These are phyloP conservation scores for Amanita inopinata DNA, from an alignment of 768 basidiomycete genomes.

Conservation along the genomic window DNA sequence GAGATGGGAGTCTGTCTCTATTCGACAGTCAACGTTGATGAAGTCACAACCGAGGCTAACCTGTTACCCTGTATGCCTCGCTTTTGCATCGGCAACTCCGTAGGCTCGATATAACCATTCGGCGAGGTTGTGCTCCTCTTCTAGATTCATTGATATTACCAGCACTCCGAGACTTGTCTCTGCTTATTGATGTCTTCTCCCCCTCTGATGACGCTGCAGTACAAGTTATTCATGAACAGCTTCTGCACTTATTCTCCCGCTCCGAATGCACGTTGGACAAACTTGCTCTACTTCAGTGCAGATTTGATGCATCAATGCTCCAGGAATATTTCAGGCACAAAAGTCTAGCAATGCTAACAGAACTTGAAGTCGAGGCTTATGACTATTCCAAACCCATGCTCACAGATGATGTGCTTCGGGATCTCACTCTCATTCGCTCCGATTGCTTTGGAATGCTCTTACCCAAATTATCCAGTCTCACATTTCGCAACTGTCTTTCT, in stretches of 20 bases:
- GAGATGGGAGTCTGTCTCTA: background rate
- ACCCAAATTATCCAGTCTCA: slow-evolving; percentile 1
- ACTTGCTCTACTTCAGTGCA: background rate
- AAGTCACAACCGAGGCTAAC: background rate
- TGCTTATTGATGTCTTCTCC: background rate
- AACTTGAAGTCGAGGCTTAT: background rate
- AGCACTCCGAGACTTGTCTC: background rate
- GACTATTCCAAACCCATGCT: background rate
- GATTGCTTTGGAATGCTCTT: background rate
- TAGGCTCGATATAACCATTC: background rate
- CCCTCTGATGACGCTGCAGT: background rate
- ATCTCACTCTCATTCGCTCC: background rate
- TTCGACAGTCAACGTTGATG: too few relatives aligned
- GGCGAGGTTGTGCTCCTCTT: background rate
- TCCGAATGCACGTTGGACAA: slow-evolving; percentile 5
- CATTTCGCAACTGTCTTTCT: background rate
- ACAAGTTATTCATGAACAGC: background rate
- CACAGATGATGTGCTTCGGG: slow-evolving; percentile 1
- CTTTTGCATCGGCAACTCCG: background rate
- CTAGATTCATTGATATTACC: background rate
- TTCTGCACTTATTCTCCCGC: slow-evolving; percentile 1
- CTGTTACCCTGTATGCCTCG: background rate
- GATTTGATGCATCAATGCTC: background rate
- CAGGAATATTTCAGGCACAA: slow-evolving; percentile 1
- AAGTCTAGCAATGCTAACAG: background rate